phyloP scores from a whole-genome alignment of 2,329 filamentous ascomycete genomes.

The Fusarium sublunatum region DNA sequence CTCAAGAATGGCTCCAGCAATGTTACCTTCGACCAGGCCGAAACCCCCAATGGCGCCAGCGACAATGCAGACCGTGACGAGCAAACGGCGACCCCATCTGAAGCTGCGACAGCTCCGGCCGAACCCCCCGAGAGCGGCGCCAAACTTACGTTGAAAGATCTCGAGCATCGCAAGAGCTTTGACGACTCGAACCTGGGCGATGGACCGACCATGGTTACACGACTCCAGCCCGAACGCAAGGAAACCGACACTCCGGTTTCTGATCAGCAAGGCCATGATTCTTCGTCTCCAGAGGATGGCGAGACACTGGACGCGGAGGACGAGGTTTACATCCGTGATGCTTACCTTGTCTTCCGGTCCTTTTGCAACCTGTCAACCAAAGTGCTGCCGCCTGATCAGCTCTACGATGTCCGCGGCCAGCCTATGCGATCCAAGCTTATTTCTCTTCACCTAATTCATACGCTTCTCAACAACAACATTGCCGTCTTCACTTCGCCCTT shows the following conservation, averaged over 20 bases:
- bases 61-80: conserved; percentile 54
- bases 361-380: conserved; percentile 99
- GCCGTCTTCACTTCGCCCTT: conserved; percentile 89
- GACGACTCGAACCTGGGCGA: conserved; percentile 75
- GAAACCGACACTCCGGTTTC: conserved; percentile 59
- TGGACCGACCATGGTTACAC: conserved; percentile 74
- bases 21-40: conserved; percentile 61
- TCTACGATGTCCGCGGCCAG: conserved; percentile 91
- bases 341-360: conserved; percentile 95
- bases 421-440: conserved; percentile 98
- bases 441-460: conserved; percentile 94
- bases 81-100: conserved; percentile 50
- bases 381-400: conserved; percentile 85
- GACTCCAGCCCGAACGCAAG: conserved; percentile 63
- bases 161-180: conserved; percentile 75
- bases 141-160: conserved; percentile 74
- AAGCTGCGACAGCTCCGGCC: conserved; percentile 36
- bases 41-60: conserved; percentile 51
- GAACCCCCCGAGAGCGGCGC: conserved; percentile 53
- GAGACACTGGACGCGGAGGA: conserved; percentile 80
- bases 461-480: conserved; percentile 93
- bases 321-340: conserved; percentile 96
- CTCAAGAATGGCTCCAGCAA: conserved; percentile 66
- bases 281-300: conserved; percentile 64
- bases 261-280: conserved; percentile 66